Evolutionary conservation across 306 rosid species (phyloP).

Genomic region (Castanea mollissima): DNA sequence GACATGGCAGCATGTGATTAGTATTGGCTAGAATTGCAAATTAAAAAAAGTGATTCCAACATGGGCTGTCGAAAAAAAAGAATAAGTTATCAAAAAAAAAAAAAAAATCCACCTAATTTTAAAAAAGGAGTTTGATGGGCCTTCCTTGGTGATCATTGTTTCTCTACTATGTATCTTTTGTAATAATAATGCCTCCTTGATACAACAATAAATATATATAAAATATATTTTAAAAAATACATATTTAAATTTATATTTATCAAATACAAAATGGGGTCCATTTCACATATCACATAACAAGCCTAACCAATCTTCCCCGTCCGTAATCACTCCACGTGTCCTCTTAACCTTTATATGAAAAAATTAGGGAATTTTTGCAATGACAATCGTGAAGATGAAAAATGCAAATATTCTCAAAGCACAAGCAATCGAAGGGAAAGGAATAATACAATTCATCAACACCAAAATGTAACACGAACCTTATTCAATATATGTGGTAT

Average conservation of each 20-base stretch:
- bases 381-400: slow-evolving; percentile 9
- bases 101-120: neutral
- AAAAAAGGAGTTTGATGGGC: neutral
- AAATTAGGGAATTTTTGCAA: neutral
- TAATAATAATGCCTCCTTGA: neutral
- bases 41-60: slow-evolving; percentile 8
- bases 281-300: too few relatives aligned
- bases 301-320: neutral
- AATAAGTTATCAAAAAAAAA: neutral
- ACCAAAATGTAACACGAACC: too few relatives aligned
- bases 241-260: neutral
- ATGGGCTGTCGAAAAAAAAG: slow-evolving; percentile 8
- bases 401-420: slow-evolving; percentile 31
- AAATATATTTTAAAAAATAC: too few relatives aligned
- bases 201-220: too few relatives aligned
- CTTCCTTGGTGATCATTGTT: neutral
- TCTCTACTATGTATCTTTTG: neutral
- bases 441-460: too few relatives aligned
- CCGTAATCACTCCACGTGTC: neutral
- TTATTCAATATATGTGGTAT: slow-evolving; percentile 4
- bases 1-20: neutral
- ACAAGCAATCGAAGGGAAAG: slow-evolving; percentile 14
- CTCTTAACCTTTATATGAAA: too few relatives aligned
- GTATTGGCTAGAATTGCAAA: neutral
- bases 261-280: too few relatives aligned